Evolutionary conservation across 495 filamentous ascomycete species (phyloP).

Genomic region (Talaromyces liani): DNA sequence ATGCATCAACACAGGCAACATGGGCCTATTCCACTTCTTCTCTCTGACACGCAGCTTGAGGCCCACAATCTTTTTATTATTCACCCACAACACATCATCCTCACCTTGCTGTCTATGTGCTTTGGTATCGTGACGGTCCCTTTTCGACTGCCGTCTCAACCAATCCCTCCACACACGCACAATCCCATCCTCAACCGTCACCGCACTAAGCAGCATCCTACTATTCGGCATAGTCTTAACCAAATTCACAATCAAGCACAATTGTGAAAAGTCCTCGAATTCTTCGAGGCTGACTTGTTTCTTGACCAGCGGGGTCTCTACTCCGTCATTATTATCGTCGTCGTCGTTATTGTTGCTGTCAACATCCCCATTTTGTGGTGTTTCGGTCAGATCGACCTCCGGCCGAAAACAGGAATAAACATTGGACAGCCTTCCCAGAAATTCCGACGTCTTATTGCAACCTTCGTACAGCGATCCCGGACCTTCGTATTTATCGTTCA

Average conservation of each 20-base stretch:
- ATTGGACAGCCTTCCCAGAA: slow-evolving; percentile 28
- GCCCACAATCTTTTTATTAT: slow-evolving; percentile 45
- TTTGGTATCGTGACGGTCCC: background rate
- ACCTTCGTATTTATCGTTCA: slow-evolving; percentile 31
- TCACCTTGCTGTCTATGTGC: background rate
- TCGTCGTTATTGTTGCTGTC: background rate
- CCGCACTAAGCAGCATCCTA: slow-evolving; percentile 48
- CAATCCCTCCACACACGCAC: slow-evolving; percentile 62
- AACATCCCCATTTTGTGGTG: background rate
- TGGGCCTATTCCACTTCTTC: slow-evolving; percentile 18
- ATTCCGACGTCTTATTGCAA: slow-evolving; percentile 15
- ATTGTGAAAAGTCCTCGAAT: slow-evolving; percentile 63
- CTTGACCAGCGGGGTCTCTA: slow-evolving; percentile 14
- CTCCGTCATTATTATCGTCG: background rate
- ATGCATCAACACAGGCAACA: slow-evolving; percentile 34
- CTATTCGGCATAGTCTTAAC: slow-evolving; percentile 55
- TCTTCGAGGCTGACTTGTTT: slow-evolving; percentile 59
- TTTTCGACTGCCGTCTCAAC: slow-evolving; percentile 42
- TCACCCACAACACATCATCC: slow-evolving; percentile 49
- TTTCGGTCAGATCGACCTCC: slow-evolving; percentile 37
- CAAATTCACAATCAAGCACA: slow-evolving; percentile 59
- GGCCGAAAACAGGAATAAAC: slow-evolving; percentile 58
- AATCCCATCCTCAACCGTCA: slow-evolving; percentile 56
- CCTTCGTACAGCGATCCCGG: slow-evolving; percentile 33
- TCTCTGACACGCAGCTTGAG: slow-evolving; percentile 48